Conservation (phyloP, 2,329 filamentous ascomycete species). For the Penicillium sclerotiorum region DNA sequence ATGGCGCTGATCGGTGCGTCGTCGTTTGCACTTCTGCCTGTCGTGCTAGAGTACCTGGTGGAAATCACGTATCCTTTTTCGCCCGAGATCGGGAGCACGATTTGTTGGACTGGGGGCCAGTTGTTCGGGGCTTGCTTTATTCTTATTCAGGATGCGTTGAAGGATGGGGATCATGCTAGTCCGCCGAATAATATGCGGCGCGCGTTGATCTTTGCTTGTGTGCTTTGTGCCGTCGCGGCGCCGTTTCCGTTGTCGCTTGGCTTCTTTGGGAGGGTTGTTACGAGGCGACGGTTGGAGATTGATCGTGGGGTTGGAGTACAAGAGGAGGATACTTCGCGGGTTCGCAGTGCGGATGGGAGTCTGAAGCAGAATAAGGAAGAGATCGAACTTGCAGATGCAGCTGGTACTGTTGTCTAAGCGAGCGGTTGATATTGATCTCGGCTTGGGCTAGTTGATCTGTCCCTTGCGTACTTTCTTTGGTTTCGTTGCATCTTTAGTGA, state of each 20-base stretch:
- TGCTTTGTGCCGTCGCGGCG: constrained; percentile 65
- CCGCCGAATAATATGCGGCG: constrained; percentile 74
- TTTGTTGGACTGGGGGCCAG: constrained; percentile 87
- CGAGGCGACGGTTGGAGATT: constrained; percentile 43
- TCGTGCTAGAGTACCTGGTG: constrained; percentile 82
- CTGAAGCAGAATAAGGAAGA: background rate
- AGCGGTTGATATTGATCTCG: no score
- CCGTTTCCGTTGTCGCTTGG: constrained; percentile 72
- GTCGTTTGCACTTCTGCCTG: constrained; percentile 77
- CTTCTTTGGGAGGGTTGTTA: constrained; percentile 62
- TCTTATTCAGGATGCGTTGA: constrained; percentile 75
- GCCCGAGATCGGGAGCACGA: constrained; percentile 79
- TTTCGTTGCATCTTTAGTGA: no score
- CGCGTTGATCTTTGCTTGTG: constrained; percentile 77
- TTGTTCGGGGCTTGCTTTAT: constrained; percentile 83
- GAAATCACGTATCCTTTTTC: constrained; percentile 85
- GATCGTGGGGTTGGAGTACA: constrained; percentile 36
- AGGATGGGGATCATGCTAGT: constrained; percentile 49
- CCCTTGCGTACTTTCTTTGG: no score
- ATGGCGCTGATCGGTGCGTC: constrained; percentile 76
- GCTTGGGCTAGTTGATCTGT: no score
- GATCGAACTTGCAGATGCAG: no score
- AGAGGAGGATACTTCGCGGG: background rate
- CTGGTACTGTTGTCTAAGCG: no score
- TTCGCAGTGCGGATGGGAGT: background rate